Conservation (phyloP, 306 rosid species). For the Prunus mira region DNA sequence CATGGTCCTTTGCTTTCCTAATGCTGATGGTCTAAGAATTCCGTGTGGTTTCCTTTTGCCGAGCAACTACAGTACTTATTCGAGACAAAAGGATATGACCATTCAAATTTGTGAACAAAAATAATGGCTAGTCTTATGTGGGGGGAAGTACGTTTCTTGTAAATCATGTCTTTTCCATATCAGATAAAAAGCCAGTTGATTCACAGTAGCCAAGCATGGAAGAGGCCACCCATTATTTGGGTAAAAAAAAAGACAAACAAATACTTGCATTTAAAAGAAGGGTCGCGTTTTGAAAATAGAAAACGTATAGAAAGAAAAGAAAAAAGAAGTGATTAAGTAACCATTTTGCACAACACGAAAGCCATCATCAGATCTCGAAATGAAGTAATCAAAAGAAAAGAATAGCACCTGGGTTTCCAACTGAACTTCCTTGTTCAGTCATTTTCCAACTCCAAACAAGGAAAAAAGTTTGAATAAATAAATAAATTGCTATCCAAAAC, state of each 20-base stretch:
- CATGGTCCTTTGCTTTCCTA: slow-evolving; percentile 3
- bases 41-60: slow-evolving; percentile 23
- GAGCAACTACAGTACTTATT: neutral
- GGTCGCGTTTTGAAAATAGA: slow-evolving; percentile 37
- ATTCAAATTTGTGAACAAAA: slow-evolving; percentile 27
- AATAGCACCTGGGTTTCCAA: slow-evolving; percentile 9
- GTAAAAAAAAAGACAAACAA: slow-evolving; percentile 8
- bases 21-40: slow-evolving; percentile 19
- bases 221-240: slow-evolving; percentile 29
- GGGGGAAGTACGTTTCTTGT: slow-evolving; percentile 27
- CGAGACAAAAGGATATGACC: slow-evolving; percentile 25
- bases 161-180: slow-evolving; percentile 23
- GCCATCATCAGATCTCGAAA: neutral
- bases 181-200: slow-evolving; percentile 18
- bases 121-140: neutral
- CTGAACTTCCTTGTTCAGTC: slow-evolving; percentile 23
- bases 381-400: neutral
- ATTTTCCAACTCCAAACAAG: slow-evolving; percentile 30
- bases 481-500: no score
- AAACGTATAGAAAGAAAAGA: neutral
- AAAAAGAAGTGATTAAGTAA: neutral
- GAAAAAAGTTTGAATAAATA: neutral
- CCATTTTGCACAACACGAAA: slow-evolving; percentile 3
- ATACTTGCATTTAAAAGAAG: slow-evolving; percentile 51
- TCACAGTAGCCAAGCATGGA: slow-evolving; percentile 22